Evolutionary conservation across 2,329 filamentous ascomycete genomes (phyloP).

Genomic region (Arthroderma uncinatum): DNA sequence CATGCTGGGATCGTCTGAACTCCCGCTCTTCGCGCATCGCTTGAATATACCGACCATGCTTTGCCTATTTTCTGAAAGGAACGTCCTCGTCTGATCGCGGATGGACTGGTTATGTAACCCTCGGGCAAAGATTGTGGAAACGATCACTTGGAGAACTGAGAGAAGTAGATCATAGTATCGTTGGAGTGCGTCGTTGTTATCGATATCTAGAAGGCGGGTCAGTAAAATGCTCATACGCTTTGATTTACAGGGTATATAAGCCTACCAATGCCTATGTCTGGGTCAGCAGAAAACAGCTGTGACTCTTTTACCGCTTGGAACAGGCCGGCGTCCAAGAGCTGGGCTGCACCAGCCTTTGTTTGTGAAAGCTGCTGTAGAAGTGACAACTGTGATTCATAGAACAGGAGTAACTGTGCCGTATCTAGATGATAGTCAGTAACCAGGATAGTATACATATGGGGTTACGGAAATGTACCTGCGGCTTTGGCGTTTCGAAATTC

Average conservation of each 20-base stretch:
- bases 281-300: conserved; percentile 77
- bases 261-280: conserved; percentile 69
- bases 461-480: conserved; percentile 39
- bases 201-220: conserved; percentile 41
- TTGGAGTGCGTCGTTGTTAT: conserved; percentile 58
- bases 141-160: conserved; percentile 68
- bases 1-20: conserved; percentile 35
- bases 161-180: conserved; percentile 78
- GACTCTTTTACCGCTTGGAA: conserved; percentile 72
- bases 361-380: conserved; percentile 76
- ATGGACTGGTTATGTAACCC: conserved; percentile 67
- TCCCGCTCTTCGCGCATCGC: conserved; percentile 67
- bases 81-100: conserved; percentile 62
- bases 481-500: conserved; percentile 54
- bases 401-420: conserved; percentile 44
- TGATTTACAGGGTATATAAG: not conserved
- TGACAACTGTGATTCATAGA: conserved; percentile 64
- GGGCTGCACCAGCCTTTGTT: conserved; percentile 69
- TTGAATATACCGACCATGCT: conserved; percentile 86
- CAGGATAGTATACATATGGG: not conserved
- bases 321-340: conserved; percentile 79
- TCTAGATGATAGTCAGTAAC: conserved; percentile 30
- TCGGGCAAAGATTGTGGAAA: conserved; percentile 66
- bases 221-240: not conserved
- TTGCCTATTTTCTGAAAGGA: conserved; percentile 70